Evolutionary conservation across 2,329 filamentous ascomycete genomes (phyloP), one percentile per base, ranked within the genome.

Genomic region (Diplodia scrobiculata): DNA sequence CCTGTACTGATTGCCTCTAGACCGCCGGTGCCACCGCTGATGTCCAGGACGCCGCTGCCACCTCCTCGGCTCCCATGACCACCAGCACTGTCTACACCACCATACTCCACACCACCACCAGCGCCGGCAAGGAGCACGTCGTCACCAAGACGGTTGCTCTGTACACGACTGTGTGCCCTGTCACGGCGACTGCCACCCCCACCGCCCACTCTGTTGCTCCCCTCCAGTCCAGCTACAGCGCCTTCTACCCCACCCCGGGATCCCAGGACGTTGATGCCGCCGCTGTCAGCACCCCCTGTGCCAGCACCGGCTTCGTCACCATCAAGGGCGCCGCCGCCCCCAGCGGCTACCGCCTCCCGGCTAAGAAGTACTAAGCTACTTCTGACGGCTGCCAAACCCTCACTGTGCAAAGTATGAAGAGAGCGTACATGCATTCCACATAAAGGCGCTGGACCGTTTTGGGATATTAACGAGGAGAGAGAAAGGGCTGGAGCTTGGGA

Each of bases 41-140:
- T 50, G 50, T 59, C 47, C 14, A 54, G 47, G 63, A 53, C 17
- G 62, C 60, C 3, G 58, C 63, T 36, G 63, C 52, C 63, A 58
- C 58, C 54, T 17, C 38, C 0, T 13, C 14, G 55, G 66, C 68
- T 41, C 47, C 65, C 54, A 60, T 63, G 53, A 68, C 67, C 50
- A 60, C 67, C 17, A 47, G 51, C 65, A 66, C 66, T 10, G 67
- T 71, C 59, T 68, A 68, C 63, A 69, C 70, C 59, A 67, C 71
- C 67, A 67, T 64, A 48, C 67, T 70, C n/a, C 75, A 72, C 70
- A 73, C 73, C 60, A 27, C 32, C 47, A 66, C 65, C 50, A 41
- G 34, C 25, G 48, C 51, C 65, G 34, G 66, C 67, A 67, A 69
- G 19, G 62, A 60, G 45, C 29, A 50, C 34, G 47, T 63, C 48